Evolutionary conservation across 805 yeast genomes (phyloP).

Genomic region (Schwanniomyces sp.): DNA sequence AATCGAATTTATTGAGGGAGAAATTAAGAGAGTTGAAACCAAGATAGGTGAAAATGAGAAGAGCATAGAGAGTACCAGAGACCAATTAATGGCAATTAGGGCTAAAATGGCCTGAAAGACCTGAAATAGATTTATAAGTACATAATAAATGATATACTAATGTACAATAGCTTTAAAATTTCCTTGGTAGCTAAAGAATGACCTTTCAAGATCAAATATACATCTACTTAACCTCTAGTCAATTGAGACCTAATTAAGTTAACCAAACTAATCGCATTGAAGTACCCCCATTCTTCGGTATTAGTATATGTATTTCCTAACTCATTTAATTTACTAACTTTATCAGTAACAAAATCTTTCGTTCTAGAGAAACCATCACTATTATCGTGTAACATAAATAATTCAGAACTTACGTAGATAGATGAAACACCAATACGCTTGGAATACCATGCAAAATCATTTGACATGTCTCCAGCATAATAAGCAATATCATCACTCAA

Average conservation of each 20-base stretch:
- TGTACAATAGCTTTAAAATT: not conserved
- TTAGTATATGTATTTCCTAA: slow-evolving; percentile 63
- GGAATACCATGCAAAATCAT: slow-evolving; percentile 92
- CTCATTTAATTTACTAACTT: slow-evolving; percentile 51
- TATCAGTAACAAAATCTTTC: slow-evolving; percentile 58
- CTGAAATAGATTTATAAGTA: not conserved
- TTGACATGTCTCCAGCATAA: slow-evolving; percentile 74
- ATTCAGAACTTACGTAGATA: slow-evolving; percentile 71
- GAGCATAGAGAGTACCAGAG: slow-evolving; percentile 60
- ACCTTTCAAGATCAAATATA: not conserved
- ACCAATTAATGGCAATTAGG: slow-evolving; percentile 50
- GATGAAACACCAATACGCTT: slow-evolving; percentile 71
- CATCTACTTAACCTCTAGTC: slow-evolving; percentile 50
- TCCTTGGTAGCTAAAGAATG: not conserved
- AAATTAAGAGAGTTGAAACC: slow-evolving; percentile 72
- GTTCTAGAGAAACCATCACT: slow-evolving; percentile 60
- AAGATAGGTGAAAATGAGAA: slow-evolving; percentile 50
- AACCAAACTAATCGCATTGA: slow-evolving; percentile 60
- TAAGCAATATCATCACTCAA: slow-evolving; percentile 82
- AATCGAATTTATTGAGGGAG: slow-evolving; percentile 79
- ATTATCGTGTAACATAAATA: slow-evolving; percentile 76
- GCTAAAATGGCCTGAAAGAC: slow-evolving; percentile 19
- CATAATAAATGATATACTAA: not conserved
- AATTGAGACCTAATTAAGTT: slow-evolving; percentile 74
- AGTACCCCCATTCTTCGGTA: slow-evolving; percentile 74